phyloP scores from a whole-genome alignment of 2,329 filamentous ascomycete species.

The Trichoderma aggressivum region DNA sequence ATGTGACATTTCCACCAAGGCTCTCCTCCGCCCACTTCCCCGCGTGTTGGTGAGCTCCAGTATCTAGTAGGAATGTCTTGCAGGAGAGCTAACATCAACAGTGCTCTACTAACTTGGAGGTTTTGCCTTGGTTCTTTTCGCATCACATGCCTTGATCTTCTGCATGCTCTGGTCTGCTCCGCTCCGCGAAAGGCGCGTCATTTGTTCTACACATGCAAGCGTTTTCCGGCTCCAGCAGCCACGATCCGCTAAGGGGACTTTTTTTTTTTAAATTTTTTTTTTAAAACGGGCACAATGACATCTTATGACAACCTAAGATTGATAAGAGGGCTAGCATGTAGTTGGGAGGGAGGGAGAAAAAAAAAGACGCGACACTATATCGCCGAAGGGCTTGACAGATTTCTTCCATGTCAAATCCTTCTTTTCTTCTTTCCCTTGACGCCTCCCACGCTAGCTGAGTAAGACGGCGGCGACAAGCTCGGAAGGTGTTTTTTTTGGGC shows the following conservation, averaged over 20 bases:
- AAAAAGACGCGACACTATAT: not conserved
- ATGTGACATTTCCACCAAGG: not conserved
- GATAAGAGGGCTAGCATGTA: not conserved
- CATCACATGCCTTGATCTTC: not conserved
- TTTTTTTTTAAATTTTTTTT: not conserved
- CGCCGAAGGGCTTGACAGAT: not conserved
- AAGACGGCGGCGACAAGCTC: constrained; percentile 1
- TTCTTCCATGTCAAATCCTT: not conserved
- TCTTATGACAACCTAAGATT: not conserved
- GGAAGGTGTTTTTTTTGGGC: not conserved
- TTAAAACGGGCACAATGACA: not conserved
- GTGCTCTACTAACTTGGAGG: not conserved
- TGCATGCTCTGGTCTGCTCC: not conserved
- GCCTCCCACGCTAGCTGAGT: not conserved
- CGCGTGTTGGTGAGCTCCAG: not conserved
- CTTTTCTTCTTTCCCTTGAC: not conserved
- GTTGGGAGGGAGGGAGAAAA: not conserved
- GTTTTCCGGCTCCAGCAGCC: not conserved
- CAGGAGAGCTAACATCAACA: not conserved
- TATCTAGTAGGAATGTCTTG: not conserved
- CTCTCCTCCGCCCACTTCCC: not conserved
- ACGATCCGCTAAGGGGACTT: not conserved
- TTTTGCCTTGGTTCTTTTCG: not conserved
- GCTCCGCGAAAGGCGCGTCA: not conserved
- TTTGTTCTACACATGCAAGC: not conserved